Percentiles rank a stretch among this genome's conserved stretches.
Evolutionary conservation across 306 rosid species (phyloP).

Genomic region (Vigna reflexopilosa): DNA sequence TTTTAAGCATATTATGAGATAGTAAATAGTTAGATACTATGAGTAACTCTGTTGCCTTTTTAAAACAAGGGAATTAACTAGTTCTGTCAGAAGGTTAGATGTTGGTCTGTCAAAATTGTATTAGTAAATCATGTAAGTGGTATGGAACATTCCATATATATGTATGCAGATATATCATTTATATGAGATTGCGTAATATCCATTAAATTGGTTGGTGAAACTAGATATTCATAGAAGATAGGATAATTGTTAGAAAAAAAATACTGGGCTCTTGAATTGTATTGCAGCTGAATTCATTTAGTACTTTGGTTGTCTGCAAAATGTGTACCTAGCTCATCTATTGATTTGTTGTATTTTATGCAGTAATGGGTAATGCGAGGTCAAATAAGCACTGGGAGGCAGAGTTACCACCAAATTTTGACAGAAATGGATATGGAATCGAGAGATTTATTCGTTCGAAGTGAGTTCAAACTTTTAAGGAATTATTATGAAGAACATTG

Average conservation of each 20-base stretch:
- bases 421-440: constrained; percentile 53
- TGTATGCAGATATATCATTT: background rate
- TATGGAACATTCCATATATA: background rate
- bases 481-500: constrained; percentile 38
- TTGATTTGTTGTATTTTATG: constrained; percentile 40
- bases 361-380: constrained; percentile 77
- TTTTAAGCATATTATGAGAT: background rate
- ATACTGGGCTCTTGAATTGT: constrained; percentile 1
- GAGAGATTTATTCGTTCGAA: constrained; percentile 73
- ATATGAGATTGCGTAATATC: background rate
- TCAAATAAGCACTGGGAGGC: constrained; percentile 88
- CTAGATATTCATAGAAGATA: constrained; percentile 33
- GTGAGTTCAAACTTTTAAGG: constrained; percentile 51
- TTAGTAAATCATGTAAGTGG: background rate
- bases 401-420: constrained; percentile 61
- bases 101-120: background rate
- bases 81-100: background rate
- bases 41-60: background rate
- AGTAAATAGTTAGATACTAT: background rate
- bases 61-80: background rate
- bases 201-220: constrained; percentile 12
- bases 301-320: constrained; percentile 3
- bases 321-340: constrained; percentile 36
- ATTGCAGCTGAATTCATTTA: background rate
- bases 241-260: background rate